Conservation (phyloP, 257 asterid species). For the Rauvolfia tetraphylla region DNA sequence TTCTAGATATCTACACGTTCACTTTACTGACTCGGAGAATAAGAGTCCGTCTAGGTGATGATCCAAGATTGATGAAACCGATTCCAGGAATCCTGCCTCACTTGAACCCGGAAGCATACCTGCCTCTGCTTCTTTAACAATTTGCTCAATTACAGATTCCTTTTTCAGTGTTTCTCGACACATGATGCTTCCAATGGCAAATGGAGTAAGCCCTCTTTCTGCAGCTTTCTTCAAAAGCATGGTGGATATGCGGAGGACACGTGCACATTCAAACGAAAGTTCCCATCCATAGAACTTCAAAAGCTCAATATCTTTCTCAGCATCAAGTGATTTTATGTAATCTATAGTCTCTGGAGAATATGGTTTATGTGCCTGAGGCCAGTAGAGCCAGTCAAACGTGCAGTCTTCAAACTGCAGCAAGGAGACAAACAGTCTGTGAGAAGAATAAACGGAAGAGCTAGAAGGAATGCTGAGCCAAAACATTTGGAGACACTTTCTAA, state of each 20-base stretch:
- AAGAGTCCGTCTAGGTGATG: constrained; percentile 35
- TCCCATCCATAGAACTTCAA: constrained; percentile 64
- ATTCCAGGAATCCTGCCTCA: constrained; percentile 53
- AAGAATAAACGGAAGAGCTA: not conserved
- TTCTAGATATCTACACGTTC: constrained; percentile 12
- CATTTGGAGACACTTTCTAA: not conserved
- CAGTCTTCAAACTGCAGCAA: constrained; percentile 63
- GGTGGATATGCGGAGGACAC: constrained; percentile 54
- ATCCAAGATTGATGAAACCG: constrained; percentile 50
- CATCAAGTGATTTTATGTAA: constrained; percentile 60
- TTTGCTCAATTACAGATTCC: constrained; percentile 55
- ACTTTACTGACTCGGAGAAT: not conserved
- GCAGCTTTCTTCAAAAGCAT: constrained; percentile 78
- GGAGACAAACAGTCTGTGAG: constrained; percentile 7
- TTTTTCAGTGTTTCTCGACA: constrained; percentile 58
- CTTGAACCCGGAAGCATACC: constrained; percentile 50
- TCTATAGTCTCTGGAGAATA: constrained; percentile 44
- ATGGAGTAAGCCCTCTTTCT: constrained; percentile 58
- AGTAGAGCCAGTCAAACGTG: constrained; percentile 81
- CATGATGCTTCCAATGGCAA: constrained; percentile 61
- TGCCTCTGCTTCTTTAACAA: constrained; percentile 53
- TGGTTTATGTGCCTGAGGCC: constrained; percentile 71
- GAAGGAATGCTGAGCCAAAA: not conserved
- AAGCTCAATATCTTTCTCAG: constrained; percentile 62
- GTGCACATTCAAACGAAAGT: constrained; percentile 45